These are phyloP conservation scores for Vaccinium macrocarpon DNA, from an alignment of 148 eudicot genomes.

Conservation along the genomic window DNA sequence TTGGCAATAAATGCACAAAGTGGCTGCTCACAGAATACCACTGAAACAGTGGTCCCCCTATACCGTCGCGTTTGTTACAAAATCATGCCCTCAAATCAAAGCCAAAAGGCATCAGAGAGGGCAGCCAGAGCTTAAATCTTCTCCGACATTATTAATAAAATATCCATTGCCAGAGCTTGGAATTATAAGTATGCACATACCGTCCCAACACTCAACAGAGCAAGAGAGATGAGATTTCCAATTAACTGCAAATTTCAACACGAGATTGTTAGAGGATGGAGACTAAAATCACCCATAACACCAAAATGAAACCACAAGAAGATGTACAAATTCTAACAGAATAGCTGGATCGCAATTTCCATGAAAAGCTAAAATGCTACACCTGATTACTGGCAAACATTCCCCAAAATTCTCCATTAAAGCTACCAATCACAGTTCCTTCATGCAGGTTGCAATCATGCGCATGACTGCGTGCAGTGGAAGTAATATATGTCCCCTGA, in stretches of 20 bases:
- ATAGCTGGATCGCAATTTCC: not conserved
- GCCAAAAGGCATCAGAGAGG: too few relatives aligned
- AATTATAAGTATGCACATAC: constrained; percentile 41
- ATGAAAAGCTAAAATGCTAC: constrained; percentile 7
- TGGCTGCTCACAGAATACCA: too few relatives aligned
- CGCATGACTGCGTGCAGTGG: constrained; percentile 83
- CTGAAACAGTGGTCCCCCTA: too few relatives aligned
- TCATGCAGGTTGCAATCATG: constrained; percentile 65
- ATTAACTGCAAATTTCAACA: constrained; percentile 54
- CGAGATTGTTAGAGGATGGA: not conserved
- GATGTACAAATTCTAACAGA: not conserved
- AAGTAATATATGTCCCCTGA: constrained; percentile 97
- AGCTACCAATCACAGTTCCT: constrained; percentile 84
- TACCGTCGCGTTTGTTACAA: too few relatives aligned
- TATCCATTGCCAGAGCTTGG: not conserved
- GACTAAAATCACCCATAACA: constrained; percentile 1
- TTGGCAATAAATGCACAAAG: too few relatives aligned
- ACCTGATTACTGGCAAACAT: constrained; percentile 93
- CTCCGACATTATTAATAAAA: not conserved
- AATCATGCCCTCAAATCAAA: too few relatives aligned
- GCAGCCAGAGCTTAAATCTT: too few relatives aligned
- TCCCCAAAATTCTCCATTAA: constrained; percentile 93
- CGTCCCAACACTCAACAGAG: constrained; percentile 58
- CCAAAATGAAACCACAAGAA: not conserved
- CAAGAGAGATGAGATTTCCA: constrained; percentile 81